phyloP scores from a whole-genome alignment of 495 filamentous ascomycete species.

The Neurospora sp. region DNA sequence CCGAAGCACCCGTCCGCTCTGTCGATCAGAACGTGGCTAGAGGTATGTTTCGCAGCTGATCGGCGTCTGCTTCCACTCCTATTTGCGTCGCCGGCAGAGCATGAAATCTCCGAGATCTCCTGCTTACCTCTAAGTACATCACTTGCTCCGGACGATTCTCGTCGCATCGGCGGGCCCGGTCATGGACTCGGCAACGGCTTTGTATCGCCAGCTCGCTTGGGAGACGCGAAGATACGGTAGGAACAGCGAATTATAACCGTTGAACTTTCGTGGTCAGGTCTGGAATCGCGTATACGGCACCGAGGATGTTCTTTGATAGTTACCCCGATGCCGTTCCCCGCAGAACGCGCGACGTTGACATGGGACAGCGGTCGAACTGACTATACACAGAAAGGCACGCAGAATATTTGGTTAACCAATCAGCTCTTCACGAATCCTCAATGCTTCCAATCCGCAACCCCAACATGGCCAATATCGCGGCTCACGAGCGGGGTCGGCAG shows the following conservation, averaged over 20 bases:
- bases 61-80: neutral
- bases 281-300: neutral
- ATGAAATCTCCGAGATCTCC: neutral
- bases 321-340: neutral
- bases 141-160: neutral
- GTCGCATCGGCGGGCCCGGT: neutral
- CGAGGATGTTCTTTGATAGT: neutral
- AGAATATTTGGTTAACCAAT: neutral
- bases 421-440: neutral
- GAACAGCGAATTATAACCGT: neutral
- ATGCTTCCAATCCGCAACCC: neutral
- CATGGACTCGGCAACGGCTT: neutral
- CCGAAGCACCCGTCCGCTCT: neutral
- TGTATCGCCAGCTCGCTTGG: neutral
- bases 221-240: neutral
- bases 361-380: neutral
- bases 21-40: neutral
- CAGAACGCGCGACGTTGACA: neutral
- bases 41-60: neutral
- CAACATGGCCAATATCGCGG: conserved; percentile 2
- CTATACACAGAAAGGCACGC: neutral
- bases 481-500: conserved; percentile 13
- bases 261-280: neutral
- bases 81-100: neutral
- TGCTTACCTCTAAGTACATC: neutral